Conservation (phyloP, 176 grass and related monocot species). For the Neostapfia colusana region DNA sequence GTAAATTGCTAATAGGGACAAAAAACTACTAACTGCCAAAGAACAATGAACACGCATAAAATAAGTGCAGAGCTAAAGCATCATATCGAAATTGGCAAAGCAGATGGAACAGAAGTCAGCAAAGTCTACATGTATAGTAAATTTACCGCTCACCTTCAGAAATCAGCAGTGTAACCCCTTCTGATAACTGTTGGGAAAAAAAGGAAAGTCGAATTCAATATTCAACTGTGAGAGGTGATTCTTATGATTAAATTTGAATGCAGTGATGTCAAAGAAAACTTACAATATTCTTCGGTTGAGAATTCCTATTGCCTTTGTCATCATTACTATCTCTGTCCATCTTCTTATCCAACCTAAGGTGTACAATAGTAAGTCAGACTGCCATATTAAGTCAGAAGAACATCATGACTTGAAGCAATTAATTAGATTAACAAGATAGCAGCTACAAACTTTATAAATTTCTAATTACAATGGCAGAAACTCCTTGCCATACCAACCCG, state of each 20-base stretch:
- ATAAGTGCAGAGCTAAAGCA: background rate
- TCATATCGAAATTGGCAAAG: conserved; percentile 10
- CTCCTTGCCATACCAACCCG: no score
- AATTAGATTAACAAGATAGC: background rate
- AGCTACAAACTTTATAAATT: background rate
- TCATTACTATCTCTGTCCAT: conserved; percentile 36
- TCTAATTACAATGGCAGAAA: no score
- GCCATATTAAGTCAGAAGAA: background rate
- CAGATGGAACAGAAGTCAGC: background rate
- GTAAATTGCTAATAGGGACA: conserved; percentile 6
- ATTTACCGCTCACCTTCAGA: conserved; percentile 52
- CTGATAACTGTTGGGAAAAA: conserved; percentile 36
- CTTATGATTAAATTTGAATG: background rate
- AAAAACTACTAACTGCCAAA: background rate
- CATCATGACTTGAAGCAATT: background rate
- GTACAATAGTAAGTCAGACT: conserved; percentile 5
- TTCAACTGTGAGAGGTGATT: background rate
- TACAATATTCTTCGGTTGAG: conserved; percentile 40
- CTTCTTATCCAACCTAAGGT: conserved; percentile 51
- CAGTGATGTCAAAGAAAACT: conserved; percentile 8
- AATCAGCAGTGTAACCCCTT: conserved; percentile 23
- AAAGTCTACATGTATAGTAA: conserved; percentile 13
- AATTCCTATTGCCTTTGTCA: conserved; percentile 31
- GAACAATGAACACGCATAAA: background rate
- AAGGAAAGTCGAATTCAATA: background rate